Conservation (phyloP, 768 basidiomycete genomes). For the Hypholoma sublateritium region DNA sequence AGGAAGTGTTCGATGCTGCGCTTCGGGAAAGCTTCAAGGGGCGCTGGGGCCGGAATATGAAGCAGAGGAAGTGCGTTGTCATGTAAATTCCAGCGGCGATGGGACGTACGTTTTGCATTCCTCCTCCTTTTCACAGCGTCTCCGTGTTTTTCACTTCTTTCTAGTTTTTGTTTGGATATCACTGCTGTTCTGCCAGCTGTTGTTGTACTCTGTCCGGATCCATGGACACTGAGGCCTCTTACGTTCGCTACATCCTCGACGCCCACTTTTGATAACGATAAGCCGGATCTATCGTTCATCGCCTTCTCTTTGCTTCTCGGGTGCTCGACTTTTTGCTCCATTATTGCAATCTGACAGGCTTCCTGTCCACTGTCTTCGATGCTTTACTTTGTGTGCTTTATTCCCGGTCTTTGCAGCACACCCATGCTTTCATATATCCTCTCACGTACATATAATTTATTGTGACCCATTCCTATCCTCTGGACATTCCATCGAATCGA, state of each 20-base stretch:
- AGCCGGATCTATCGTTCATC: conserved; percentile 4
- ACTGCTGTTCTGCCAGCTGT: conserved; percentile 14
- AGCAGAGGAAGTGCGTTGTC: conserved; percentile 72
- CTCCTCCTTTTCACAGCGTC: not conserved
- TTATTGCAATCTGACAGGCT: not conserved
- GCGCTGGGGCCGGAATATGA: conserved; percentile 71
- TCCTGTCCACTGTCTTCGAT: not conserved
- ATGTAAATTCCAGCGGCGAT: conserved; percentile 22
- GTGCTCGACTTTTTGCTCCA: not conserved
- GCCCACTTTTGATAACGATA: not conserved
- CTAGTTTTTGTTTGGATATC: conserved; percentile 9
- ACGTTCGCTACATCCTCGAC: not conserved
- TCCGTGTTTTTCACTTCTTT: conserved; percentile 6
- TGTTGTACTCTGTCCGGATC: conserved; percentile 20
- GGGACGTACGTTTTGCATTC: not conserved
- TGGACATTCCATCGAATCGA: not conserved
- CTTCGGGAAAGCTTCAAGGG: conserved; percentile 87
- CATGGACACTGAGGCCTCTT: not conserved
- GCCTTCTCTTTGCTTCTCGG: not conserved
- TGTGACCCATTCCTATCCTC: conserved; percentile 1
- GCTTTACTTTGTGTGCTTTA: conserved; percentile 2
- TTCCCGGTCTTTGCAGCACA: not conserved
- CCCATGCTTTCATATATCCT: conserved; percentile 6
- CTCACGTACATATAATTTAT: conserved; percentile 10
- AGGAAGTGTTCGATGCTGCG: conserved; percentile 89